Percentiles rank a stretch among this genome's conserved stretches.
phyloP scores from a whole-genome alignment of 495 filamentous ascomycete species.

The Symbiotaphrina buchneri region DNA sequence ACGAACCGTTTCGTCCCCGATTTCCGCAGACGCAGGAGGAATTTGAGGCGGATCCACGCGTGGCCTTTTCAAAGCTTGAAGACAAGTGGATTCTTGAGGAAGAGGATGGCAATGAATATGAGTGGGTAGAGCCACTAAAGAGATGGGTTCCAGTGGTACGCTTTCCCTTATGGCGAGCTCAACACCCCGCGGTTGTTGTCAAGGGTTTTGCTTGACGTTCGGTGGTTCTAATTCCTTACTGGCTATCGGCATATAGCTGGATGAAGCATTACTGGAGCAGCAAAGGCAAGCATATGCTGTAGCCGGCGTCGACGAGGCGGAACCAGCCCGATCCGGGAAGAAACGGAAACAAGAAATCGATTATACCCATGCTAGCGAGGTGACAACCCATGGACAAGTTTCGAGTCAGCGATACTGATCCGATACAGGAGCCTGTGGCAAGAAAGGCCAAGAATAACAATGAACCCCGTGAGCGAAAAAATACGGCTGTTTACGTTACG shows the following conservation, averaged over 20 bases:
- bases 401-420: not conserved
- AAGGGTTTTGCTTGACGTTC: not conserved
- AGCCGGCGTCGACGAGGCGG: slow-evolving; percentile 38
- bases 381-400: slow-evolving; percentile 3
- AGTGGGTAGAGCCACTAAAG: slow-evolving; percentile 46
- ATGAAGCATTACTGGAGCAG: slow-evolving; percentile 57
- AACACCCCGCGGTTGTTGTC: slow-evolving; percentile 2
- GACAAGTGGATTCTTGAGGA: slow-evolving; percentile 66
- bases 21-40: slow-evolving; percentile 54
- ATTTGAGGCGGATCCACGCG: slow-evolving; percentile 63
- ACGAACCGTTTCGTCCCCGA: too few relatives aligned
- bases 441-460: slow-evolving; percentile 26
- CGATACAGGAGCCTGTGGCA: slow-evolving; percentile 1
- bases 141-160: slow-evolving; percentile 62
- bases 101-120: slow-evolving; percentile 67
- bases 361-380: slow-evolving; percentile 12
- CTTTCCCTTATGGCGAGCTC: slow-evolving; percentile 4
- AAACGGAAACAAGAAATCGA: slow-evolving; percentile 55
- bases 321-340: slow-evolving; percentile 24
- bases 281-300: slow-evolving; percentile 60
- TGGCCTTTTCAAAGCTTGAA: slow-evolving; percentile 66
- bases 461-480: slow-evolving; percentile 35
- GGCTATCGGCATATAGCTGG: slow-evolving; percentile 23
- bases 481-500: slow-evolving; percentile 80
- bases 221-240: slow-evolving; percentile 1